phyloP scores from a whole-genome alignment of 2,329 filamentous ascomycete genomes.

The Balansia obtecta region DNA sequence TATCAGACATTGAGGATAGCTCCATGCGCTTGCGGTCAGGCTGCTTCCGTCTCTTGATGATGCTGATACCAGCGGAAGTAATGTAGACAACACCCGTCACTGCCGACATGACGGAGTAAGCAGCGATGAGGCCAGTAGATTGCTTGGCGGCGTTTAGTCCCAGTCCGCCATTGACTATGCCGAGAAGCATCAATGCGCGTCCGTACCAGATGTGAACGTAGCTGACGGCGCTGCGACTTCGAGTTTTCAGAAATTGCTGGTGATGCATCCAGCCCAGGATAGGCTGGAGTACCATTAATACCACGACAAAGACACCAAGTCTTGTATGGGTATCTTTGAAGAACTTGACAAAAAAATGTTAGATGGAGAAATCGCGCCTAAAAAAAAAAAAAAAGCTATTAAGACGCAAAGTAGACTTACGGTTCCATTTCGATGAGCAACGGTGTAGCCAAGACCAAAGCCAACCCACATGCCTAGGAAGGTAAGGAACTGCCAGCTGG shows the following conservation, averaged over 20 bases:
- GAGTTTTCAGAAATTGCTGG: slow-evolving; percentile 33
- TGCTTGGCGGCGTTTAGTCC: slow-evolving; percentile 40
- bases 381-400: no score
- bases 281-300: slow-evolving; percentile 44
- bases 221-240: slow-evolving; percentile 36
- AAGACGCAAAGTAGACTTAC: slow-evolving; percentile 23
- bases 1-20: not conserved
- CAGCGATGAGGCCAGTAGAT: slow-evolving; percentile 30
- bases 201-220: slow-evolving; percentile 52
- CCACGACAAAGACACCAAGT: slow-evolving; percentile 42
- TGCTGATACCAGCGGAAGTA: slow-evolving; percentile 2
- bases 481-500: slow-evolving; percentile 38
- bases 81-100: slow-evolving; percentile 35
- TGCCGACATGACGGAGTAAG: slow-evolving; percentile 43
- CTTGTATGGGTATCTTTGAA: slow-evolving; percentile 40
- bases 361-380: not conserved
- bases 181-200: slow-evolving; percentile 42
- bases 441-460: slow-evolving; percentile 43
- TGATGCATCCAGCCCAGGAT: slow-evolving; percentile 47
- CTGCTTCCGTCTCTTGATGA: not conserved
- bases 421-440: slow-evolving; percentile 25
- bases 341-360: slow-evolving; percentile 26
- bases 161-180: slow-evolving; percentile 51
- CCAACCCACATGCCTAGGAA: slow-evolving; percentile 47
- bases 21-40: not conserved